phyloP scores from a whole-genome alignment of 192 early-diverging fungal species.

The Spinellus fusiger region DNA sequence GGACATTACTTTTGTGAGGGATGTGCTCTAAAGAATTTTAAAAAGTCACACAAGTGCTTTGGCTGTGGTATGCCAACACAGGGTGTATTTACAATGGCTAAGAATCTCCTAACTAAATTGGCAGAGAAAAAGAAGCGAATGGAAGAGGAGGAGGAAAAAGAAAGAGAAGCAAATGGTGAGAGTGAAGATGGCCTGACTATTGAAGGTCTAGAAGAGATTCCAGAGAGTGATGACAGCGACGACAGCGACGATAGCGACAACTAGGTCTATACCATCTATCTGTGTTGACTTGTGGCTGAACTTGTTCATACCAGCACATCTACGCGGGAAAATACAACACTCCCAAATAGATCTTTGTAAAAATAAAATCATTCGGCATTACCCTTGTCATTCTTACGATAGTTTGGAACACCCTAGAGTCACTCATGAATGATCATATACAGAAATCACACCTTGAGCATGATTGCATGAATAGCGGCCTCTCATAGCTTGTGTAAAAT shows the following conservation, averaged over 20 bases:
- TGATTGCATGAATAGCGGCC: too few relatives aligned
- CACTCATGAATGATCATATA: too few relatives aligned
- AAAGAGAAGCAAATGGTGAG: slow-evolving; percentile 25
- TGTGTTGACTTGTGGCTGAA: too few relatives aligned
- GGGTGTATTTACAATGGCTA: slow-evolving; percentile 82
- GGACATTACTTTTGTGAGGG: slow-evolving; percentile 95
- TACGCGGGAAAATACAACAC: too few relatives aligned
- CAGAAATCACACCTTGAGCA: too few relatives aligned
- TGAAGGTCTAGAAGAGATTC: slow-evolving; percentile 14
- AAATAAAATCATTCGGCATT: too few relatives aligned
- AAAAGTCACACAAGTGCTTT: slow-evolving; percentile 85
- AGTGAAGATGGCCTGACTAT: slow-evolving; percentile 11
- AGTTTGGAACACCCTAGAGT: too few relatives aligned
- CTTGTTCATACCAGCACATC: too few relatives aligned
- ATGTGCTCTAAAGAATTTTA: slow-evolving; percentile 82
- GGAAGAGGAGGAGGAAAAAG: slow-evolving; percentile 26
- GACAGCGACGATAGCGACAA: slow-evolving; percentile 26
- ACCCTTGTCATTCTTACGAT: too few relatives aligned
- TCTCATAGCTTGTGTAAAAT: too few relatives aligned
- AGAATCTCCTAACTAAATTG: slow-evolving; percentile 55
- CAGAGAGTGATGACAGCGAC: slow-evolving; percentile 29
- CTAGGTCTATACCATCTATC: not conserved
- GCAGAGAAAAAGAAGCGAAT: slow-evolving; percentile 43
- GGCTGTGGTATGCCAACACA: slow-evolving; percentile 79
- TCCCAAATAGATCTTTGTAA: not conserved